Evolutionary conservation across 257 asterid genomes (phyloP).

Genomic region (Penstemon newberryi): DNA sequence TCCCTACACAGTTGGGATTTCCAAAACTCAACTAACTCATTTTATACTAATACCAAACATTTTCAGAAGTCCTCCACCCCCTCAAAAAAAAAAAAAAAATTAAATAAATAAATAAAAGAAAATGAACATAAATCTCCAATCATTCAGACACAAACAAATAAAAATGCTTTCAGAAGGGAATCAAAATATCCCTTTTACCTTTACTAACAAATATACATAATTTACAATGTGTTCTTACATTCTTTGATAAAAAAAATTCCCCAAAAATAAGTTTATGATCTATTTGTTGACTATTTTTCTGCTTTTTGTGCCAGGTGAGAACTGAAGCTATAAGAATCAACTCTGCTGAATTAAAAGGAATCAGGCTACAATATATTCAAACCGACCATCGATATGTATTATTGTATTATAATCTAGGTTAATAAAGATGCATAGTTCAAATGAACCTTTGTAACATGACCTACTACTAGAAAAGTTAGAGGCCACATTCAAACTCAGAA

Average conservation of each 20-base stretch:
- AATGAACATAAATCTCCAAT: not conserved
- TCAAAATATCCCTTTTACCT: slow-evolving; percentile 18
- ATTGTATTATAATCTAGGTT: not conserved
- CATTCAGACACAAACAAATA: slow-evolving; percentile 4
- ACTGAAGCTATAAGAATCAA: slow-evolving; percentile 4
- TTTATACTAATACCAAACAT: not conserved
- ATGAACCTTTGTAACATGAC: not conserved
- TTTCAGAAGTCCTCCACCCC: not conserved
- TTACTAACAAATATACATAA: not conserved
- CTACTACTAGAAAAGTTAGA: not conserved
- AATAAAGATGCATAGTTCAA: not conserved
- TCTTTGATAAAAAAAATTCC: not conserved
- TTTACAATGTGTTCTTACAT: not conserved
- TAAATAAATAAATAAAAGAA: not conserved
- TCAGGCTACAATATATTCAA: not conserved
- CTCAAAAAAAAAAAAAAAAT: not conserved
- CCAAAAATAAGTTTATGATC: slow-evolving; percentile 12
- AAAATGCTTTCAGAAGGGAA: not conserved
- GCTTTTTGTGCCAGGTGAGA: not conserved
- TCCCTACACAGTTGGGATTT: not conserved
- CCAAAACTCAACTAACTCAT: not conserved
- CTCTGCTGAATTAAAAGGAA: slow-evolving; percentile 10
- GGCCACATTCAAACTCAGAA: slow-evolving; percentile 11
- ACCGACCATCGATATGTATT: not conserved
- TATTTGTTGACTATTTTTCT: not conserved